These are phyloP conservation scores for Zygnema circumcarinatum DNA, from an alignment of 139 green algal species.

Conservation along the genomic window DNA sequence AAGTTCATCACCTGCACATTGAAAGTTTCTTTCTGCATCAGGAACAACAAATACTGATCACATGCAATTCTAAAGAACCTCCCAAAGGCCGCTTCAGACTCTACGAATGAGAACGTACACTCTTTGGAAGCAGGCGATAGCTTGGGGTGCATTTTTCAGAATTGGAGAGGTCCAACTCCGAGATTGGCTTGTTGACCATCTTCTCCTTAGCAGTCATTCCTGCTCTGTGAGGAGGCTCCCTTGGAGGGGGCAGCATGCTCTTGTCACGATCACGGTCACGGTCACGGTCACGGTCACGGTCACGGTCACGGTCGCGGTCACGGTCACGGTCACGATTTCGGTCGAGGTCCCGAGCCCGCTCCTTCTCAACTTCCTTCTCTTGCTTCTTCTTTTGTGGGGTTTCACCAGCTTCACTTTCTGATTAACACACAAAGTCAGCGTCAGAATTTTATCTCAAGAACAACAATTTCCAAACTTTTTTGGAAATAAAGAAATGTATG, in stretches of 20 bases:
- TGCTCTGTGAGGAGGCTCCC: background rate
- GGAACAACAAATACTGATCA: no score
- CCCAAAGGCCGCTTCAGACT: no score
- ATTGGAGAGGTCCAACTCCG: conserved; percentile 84
- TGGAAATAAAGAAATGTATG: no score
- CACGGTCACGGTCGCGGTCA: conserved; percentile 1
- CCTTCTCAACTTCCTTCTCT: background rate
- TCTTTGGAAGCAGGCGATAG: conserved; percentile 89
- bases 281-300: conserved; percentile 10
- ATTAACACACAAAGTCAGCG: background rate
- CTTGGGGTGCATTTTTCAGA: conserved; percentile 81
- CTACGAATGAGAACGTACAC: background rate
- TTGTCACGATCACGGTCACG: conserved; percentile 10
- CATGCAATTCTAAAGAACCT: no score
- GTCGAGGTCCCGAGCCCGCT: no score
- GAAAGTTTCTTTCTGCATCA: no score
- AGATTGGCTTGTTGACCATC: conserved; percentile 87
- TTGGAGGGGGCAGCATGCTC: conserved; percentile 19
- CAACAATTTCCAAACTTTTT: no score
- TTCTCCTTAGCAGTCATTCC: conserved; percentile 64
- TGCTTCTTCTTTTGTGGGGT: background rate
- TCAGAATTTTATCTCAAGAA: no score
- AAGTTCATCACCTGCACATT: no score
- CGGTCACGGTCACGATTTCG: conserved; percentile 11
- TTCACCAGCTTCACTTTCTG: background rate